Evolutionary conservation across 129 eudicot species (phyloP), one percentile per base, ranked within the genome.

Genomic region (Silybum marianum): DNA sequence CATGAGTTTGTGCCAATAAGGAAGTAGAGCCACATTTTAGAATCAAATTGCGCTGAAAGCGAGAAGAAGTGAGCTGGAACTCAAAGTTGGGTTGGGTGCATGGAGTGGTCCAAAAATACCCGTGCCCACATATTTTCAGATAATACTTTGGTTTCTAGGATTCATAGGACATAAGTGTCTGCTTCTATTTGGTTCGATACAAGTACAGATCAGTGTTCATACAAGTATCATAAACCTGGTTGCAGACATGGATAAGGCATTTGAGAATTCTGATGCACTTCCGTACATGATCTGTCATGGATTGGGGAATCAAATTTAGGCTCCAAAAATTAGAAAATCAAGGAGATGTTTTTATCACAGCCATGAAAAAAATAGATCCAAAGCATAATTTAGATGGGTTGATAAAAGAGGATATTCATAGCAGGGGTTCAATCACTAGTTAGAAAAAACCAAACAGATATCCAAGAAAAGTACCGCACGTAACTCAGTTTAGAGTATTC

Each of bases 1-100:
- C 70, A 69, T 80, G 78, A 80, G 84, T 78, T 69, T 73, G 72
- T 74, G 81, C 11, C 82, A 75, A 22, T 9, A 65, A 65, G 39
- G 5, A 26, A 48, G 32, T 11, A 48, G 25, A 74, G 36, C 36
- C 24, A 39, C 42, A 46, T 23, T 74, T 42, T 65, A 65, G 69
- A 65, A 23, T 65, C 28, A 22, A 22, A 65, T 9, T 65, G 30
- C 8, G 30, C 30, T 62, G 69, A 62, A 62, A 62, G 69, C 30
- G 30, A 65, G 30, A 62, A 62, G 63, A 58, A 58, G 66, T 7
- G 19, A 54, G 6, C 63, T 21, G 69, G 30, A 65, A 65, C 69
- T 22, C 30, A 65, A 65, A 21, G 22, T 65, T 19, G 28, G 69
- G 22, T 65, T 19, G 28, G 69, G 69, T 65, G 66, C 23, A 58